Percentiles rank a stretch among this genome's conserved stretches.
Conservation (phyloP, 2,329 filamentous ascomycete genomes). For the Fusarium sp. region DNA sequence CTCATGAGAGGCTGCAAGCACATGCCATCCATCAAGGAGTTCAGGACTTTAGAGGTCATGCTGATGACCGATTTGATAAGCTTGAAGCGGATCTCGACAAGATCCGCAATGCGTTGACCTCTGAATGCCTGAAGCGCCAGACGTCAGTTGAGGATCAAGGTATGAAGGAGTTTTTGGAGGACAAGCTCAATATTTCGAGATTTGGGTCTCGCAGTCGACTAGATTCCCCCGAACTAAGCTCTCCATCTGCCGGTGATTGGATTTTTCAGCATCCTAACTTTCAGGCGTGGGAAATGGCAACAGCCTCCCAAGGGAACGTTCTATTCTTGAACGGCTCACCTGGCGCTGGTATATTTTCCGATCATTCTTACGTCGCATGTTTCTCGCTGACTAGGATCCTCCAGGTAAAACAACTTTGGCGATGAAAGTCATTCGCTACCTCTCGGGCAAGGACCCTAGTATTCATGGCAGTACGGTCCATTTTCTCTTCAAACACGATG, state of each 20-base stretch:
- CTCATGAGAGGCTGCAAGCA: background rate
- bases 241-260: constrained; percentile 14
- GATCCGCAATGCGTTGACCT: accelerated
- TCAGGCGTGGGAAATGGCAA: background rate
- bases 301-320: background rate
- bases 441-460: background rate
- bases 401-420: constrained; percentile 26
- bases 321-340: constrained; percentile 23
- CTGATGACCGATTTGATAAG: accelerated
- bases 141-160: accelerated
- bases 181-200: accelerated
- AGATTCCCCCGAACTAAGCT: accelerated
- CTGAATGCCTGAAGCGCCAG: accelerated
- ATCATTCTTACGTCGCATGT: background rate
- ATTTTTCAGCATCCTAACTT: constrained; percentile 8
- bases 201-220: accelerated
- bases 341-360: constrained; percentile 10
- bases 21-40: background rate
- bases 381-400: background rate
- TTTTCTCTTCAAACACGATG: constrained; percentile 19
- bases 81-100: accelerated
- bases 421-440: constrained; percentile 1
- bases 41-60: background rate
- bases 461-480: background rate
- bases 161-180: background rate